These are phyloP conservation scores for Rhodotorula sp. DNA, from an alignment of 1,284 basidiomycete genomes.

Conservation along the genomic window DNA sequence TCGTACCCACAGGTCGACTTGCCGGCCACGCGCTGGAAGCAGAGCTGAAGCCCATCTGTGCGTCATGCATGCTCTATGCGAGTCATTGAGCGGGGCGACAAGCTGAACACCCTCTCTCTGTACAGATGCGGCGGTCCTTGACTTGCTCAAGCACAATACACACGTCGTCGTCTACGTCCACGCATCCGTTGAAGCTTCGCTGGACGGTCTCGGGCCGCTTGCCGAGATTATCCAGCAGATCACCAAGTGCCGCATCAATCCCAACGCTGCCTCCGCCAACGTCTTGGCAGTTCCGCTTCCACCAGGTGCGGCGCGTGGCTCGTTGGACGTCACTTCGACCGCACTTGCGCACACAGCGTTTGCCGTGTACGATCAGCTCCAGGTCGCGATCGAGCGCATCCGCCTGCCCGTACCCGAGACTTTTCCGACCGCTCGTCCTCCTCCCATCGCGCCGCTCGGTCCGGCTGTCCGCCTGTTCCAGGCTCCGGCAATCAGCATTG, in stretches of 20 bases:
- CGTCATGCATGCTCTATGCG: not conserved
- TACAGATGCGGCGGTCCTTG: slow-evolving; percentile 15
- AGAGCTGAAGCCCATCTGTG: slow-evolving; percentile 31
- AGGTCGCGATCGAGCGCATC: slow-evolving; percentile 59
- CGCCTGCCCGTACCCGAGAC: slow-evolving; percentile 54
- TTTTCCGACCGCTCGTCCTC: slow-evolving; percentile 29
- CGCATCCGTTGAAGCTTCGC: slow-evolving; percentile 46
- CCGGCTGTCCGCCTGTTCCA: slow-evolving; percentile 25
- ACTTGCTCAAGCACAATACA: slow-evolving; percentile 13
- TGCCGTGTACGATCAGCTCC: slow-evolving; percentile 65
- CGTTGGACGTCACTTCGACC: slow-evolving; percentile 31
- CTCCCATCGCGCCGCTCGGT: not conserved
- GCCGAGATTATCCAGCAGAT: slow-evolving; percentile 51
- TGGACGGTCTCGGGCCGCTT: slow-evolving; percentile 57
- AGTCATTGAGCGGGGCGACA: not conserved
- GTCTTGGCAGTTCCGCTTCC: slow-evolving; percentile 64
- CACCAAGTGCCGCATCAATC: slow-evolving; percentile 9
- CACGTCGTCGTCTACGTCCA: slow-evolving; percentile 63
- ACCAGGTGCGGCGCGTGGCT: slow-evolving; percentile 47
- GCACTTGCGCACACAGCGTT: slow-evolving; percentile 42
- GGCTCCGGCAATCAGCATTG: slow-evolving; percentile 27
- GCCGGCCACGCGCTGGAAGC: slow-evolving; percentile 7
- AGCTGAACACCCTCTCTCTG: not conserved
- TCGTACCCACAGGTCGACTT: slow-evolving; percentile 18
- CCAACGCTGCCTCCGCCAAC: slow-evolving; percentile 16